These are phyloP conservation scores for Eucalyptus guilfoylei DNA, from an alignment of 345 rosid genomes.

Conservation along the genomic window DNA sequence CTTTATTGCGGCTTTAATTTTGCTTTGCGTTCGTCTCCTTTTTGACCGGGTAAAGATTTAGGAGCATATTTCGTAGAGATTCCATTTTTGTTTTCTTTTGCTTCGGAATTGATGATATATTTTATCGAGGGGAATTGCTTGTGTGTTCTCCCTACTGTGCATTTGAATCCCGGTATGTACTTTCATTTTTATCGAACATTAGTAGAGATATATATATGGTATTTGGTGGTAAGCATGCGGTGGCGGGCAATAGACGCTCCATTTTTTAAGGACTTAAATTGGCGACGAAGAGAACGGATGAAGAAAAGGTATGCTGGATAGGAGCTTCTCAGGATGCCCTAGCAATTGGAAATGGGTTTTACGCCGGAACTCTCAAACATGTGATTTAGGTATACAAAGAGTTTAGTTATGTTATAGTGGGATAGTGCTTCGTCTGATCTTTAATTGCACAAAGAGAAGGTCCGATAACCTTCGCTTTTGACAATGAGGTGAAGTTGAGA, in stretches of 20 bases:
- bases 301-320: not conserved
- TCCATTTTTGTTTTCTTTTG: not conserved
- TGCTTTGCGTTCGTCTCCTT: not conserved
- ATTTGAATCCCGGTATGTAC: no score
- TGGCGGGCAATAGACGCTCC: not conserved
- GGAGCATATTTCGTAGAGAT: not conserved
- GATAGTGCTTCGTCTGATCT: not conserved
- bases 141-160: not conserved
- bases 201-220: no score
- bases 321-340: not conserved
- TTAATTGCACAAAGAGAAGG: not conserved
- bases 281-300: not conserved
- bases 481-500: not conserved
- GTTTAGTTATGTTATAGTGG: not conserved
- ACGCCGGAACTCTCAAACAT: not conserved
- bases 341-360: not conserved
- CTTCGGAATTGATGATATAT: not conserved
- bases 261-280: not conserved
- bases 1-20: not conserved
- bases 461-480: not conserved
- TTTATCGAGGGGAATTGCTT: not conserved
- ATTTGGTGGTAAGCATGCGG: not conserved
- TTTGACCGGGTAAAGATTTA: not conserved
- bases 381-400: not conserved
- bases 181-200: not conserved